phyloP scores from a whole-genome alignment of 257 asterid genomes.

The Eustoma russellianum region DNA sequence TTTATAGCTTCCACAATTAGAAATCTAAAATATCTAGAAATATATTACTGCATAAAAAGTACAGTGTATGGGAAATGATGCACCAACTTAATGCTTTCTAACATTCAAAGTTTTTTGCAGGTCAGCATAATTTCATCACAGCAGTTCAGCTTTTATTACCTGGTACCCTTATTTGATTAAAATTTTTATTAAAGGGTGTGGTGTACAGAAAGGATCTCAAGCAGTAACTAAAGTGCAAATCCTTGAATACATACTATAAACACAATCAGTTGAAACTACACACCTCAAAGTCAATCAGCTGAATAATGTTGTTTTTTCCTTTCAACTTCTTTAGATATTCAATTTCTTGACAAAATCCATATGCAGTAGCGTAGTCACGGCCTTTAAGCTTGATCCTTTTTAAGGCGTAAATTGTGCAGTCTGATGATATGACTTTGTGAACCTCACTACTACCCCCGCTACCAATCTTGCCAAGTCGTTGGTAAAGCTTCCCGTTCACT shows the following conservation, averaged over 20 bases:
- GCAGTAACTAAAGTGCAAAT: no score
- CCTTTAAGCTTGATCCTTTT: constrained; percentile 95
- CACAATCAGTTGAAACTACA: constrained; percentile 12
- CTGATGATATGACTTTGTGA: constrained; percentile 95
- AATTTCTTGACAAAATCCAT: constrained; percentile 95
- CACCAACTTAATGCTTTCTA: no score
- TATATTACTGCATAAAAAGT: no score
- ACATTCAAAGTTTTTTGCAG: no score
- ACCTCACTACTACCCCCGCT: constrained; percentile 99
- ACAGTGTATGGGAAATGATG: no score
- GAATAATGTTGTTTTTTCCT: constrained; percentile 87
- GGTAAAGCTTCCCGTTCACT: constrained; percentile 92
- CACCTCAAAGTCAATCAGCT: constrained; percentile 92
- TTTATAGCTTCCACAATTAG: no score
- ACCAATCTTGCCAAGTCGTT: constrained; percentile 97
- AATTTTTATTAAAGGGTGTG: no score
- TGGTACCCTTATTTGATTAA: no score
- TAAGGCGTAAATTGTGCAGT: constrained; percentile 82
- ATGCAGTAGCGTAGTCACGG: constrained; percentile 95
- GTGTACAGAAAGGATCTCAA: no score
- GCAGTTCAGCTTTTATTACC: no score
- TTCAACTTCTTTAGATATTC: constrained; percentile 64
- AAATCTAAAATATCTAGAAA: no score
- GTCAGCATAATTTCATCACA: no score
- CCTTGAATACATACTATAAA: neutral